A percentile compares a stretch with the other conserved stretches of the same genome.
These are phyloP conservation scores for Cladosporium colombiae DNA, from an alignment of 2,329 filamentous ascomycete genomes.

Conservation along the genomic window DNA sequence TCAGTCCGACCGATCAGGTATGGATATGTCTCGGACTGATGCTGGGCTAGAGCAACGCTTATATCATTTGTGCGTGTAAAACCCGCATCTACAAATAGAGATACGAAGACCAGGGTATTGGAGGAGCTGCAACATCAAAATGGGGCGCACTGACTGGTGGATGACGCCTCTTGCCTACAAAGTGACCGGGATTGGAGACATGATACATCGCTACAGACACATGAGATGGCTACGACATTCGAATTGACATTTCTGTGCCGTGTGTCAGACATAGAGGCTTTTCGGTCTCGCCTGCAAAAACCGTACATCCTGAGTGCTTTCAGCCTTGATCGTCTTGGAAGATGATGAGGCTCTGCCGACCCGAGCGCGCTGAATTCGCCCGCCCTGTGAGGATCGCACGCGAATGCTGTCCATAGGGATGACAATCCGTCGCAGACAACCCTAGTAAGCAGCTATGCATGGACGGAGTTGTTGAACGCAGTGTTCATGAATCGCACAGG, in stretches of 20 bases:
- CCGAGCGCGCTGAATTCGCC: not conserved
- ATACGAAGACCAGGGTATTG: constrained; percentile 2
- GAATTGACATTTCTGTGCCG: not conserved
- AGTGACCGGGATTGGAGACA: not conserved
- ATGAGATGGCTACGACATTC: not conserved
- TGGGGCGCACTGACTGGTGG: constrained; percentile 12
- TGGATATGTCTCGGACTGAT: constrained; percentile 8
- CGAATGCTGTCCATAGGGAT: not conserved
- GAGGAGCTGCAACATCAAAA: constrained; percentile 15
- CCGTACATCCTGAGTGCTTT: not conserved
- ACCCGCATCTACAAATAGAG: constrained; percentile 14
- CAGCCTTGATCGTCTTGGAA: not conserved
- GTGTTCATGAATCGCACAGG: not conserved
- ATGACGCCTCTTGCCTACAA: constrained; percentile 12
- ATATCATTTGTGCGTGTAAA: not conserved
- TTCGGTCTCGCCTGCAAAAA: not conserved
- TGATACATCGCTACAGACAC: not conserved
- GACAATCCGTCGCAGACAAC: not conserved
- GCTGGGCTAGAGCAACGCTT: not conserved
- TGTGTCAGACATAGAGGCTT: not conserved
- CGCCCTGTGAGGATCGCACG: not conserved
- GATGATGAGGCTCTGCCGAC: no score
- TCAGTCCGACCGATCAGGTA: not conserved
- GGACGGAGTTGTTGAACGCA: not conserved
- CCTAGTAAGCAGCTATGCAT: not conserved